Conservation (phyloP, 805 yeast genomes). For the Cyberlindnera sargentensis region DNA sequence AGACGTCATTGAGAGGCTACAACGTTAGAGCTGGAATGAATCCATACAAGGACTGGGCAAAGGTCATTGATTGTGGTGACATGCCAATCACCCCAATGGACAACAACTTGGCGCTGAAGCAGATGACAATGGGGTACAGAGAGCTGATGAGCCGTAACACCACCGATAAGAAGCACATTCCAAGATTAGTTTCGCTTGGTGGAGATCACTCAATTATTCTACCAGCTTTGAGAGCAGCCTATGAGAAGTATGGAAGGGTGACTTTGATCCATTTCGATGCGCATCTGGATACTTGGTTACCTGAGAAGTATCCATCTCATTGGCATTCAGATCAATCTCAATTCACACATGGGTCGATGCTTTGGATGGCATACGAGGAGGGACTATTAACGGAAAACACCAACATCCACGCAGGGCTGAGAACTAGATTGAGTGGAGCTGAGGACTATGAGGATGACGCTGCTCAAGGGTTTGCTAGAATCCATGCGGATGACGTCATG, state of each 20-base stretch:
- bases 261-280: slow-evolving; percentile 53
- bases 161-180: slow-evolving; percentile 24
- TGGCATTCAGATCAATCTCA: slow-evolving; percentile 51
- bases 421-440: slow-evolving; percentile 50
- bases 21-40: slow-evolving; percentile 49
- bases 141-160: slow-evolving; percentile 34
- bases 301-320: slow-evolving; percentile 56
- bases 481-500: slow-evolving; percentile 43
- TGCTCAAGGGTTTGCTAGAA: slow-evolving; percentile 42
- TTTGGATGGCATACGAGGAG: slow-evolving; percentile 63
- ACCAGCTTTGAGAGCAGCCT: slow-evolving; percentile 41
- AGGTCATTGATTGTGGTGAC: slow-evolving; percentile 54
- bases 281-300: slow-evolving; percentile 69
- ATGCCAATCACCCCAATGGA: slow-evolving; percentile 59
- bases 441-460: slow-evolving; percentile 35
- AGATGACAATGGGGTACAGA: slow-evolving; percentile 44
- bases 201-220: slow-evolving; percentile 50
- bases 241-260: slow-evolving; percentile 38
- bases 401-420: slow-evolving; percentile 54
- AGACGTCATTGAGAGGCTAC: slow-evolving; percentile 38
- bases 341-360: slow-evolving; percentile 62
- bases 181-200: slow-evolving; percentile 42
- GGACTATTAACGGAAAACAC: slow-evolving; percentile 46
- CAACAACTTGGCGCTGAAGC: slow-evolving; percentile 53
- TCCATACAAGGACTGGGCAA: slow-evolving; percentile 47